A percentile compares a stretch with the other conserved stretches of the same genome.
phyloP scores from a whole-genome alignment of 1,284 basidiomycete genomes.

The Cystobasidium pallidum region DNA sequence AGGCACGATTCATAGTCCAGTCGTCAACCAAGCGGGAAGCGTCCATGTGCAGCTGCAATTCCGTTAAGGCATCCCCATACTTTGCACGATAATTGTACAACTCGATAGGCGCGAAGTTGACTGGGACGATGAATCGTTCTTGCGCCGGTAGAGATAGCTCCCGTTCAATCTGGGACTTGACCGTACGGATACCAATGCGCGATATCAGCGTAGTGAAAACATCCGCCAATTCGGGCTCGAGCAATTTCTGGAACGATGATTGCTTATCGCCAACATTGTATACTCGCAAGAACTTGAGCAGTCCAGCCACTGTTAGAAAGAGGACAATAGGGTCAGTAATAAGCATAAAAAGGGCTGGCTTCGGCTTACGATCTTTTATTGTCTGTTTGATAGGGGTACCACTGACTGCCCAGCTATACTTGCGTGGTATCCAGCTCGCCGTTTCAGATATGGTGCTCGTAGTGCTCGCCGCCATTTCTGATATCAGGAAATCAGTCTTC shows the following conservation, averaged over 20 bases:
- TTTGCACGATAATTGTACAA: slow-evolving; percentile 37
- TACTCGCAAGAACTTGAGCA: slow-evolving; percentile 49
- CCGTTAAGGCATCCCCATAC: slow-evolving; percentile 46
- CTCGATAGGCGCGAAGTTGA: slow-evolving; percentile 50
- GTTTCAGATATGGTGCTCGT: slow-evolving; percentile 48
- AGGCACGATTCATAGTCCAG: slow-evolving; percentile 15
- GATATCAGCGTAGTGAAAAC: slow-evolving; percentile 28
- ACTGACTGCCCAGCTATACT: slow-evolving; percentile 50
- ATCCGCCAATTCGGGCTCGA: slow-evolving; percentile 47
- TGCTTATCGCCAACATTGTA: slow-evolving; percentile 44
- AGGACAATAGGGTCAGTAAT: neutral
- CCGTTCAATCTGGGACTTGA: slow-evolving; percentile 49
- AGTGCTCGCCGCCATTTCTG: slow-evolving; percentile 43
- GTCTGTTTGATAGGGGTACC: slow-evolving; percentile 50
- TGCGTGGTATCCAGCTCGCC: slow-evolving; percentile 49
- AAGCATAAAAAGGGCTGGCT: neutral
- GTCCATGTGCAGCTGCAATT: slow-evolving; percentile 46
- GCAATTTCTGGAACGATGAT: slow-evolving; percentile 37
- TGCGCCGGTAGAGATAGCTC: slow-evolving; percentile 50
- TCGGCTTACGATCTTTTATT: slow-evolving; percentile 47
- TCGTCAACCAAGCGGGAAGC: slow-evolving; percentile 28
- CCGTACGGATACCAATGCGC: slow-evolving; percentile 47
- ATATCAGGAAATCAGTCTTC: neutral
- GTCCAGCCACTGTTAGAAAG: slow-evolving; percentile 37
- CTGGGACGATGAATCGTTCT: slow-evolving; percentile 48